These are phyloP conservation scores for Alternaria tenuissima DNA, from an alignment of 2,329 filamentous ascomycete species.

Conservation along the genomic window DNA sequence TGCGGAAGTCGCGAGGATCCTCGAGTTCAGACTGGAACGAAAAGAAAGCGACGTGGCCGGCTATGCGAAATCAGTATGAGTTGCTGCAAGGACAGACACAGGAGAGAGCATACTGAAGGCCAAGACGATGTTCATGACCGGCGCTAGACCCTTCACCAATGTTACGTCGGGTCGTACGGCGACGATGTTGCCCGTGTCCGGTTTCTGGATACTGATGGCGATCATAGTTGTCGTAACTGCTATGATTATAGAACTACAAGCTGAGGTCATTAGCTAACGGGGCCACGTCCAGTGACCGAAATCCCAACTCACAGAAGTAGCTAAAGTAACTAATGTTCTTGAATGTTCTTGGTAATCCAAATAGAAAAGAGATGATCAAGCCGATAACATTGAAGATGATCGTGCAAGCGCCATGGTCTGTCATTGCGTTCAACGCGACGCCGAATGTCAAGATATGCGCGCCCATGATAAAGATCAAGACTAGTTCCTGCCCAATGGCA, in stretches of 20 bases:
- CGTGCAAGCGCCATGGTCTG: slow-evolving; percentile 68
- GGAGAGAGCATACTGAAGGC: slow-evolving; percentile 64
- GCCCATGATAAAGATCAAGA: slow-evolving; percentile 73
- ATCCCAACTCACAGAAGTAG: slow-evolving; percentile 59
- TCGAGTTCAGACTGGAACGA: slow-evolving; percentile 71
- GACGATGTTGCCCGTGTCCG: slow-evolving; percentile 45
- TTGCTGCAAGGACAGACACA: not conserved
- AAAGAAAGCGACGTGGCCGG: slow-evolving; percentile 74
- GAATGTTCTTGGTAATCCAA: slow-evolving; percentile 69
- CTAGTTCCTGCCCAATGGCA: slow-evolving; percentile 67
- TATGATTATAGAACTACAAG: slow-evolving; percentile 69
- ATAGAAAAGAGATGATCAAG: slow-evolving; percentile 64
- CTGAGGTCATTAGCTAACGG: slow-evolving; percentile 37
- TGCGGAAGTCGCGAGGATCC: slow-evolving; percentile 67
- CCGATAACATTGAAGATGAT: slow-evolving; percentile 71
- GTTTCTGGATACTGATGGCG: slow-evolving; percentile 64
- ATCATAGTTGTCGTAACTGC: slow-evolving; percentile 74
- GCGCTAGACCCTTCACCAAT: slow-evolving; percentile 36
- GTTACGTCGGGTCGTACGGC: slow-evolving; percentile 31
- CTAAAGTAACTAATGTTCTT: slow-evolving; percentile 70
- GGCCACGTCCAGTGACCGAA: slow-evolving; percentile 14
- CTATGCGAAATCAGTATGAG: slow-evolving; percentile 23
- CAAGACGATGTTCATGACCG: slow-evolving; percentile 70
- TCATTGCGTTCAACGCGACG: slow-evolving; percentile 73
- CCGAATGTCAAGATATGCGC: slow-evolving; percentile 76